A percentile compares a stretch with the other conserved stretches of the same genome.
phyloP scores from a whole-genome alignment of 2,329 filamentous ascomycete genomes.

The Colletotrichum liriopes region DNA sequence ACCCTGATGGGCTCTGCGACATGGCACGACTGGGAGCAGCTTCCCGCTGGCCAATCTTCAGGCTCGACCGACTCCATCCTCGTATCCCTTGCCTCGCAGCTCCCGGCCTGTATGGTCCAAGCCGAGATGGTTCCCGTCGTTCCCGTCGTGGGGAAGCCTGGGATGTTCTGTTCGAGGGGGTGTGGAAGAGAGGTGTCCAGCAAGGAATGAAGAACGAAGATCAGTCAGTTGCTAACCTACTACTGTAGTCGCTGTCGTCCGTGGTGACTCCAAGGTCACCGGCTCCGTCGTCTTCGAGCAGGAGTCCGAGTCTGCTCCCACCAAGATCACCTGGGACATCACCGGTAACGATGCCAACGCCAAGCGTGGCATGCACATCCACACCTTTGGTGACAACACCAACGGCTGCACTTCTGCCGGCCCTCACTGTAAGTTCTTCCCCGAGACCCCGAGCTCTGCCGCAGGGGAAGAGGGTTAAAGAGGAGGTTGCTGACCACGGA shows the following conservation, averaged over 20 bases:
- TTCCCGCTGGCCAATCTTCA: constrained; percentile 39
- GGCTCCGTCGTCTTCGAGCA: constrained; percentile 98
- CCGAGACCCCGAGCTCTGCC: not conserved
- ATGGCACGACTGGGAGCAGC: constrained; percentile 26
- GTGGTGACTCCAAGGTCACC: constrained; percentile 96
- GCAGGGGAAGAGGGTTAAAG: not conserved
- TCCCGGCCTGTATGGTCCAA: constrained; percentile 28
- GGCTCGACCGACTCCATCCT: constrained; percentile 22
- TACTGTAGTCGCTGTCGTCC: constrained; percentile 88
- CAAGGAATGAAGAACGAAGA: constrained; percentile 39
- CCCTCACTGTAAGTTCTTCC: constrained; percentile 85
- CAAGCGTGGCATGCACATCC: constrained; percentile 98
- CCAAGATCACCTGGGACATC: constrained; percentile 94
- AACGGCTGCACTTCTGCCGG: constrained; percentile 99
- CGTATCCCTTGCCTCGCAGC: constrained; percentile 25
- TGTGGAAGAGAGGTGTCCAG: constrained; percentile 2
- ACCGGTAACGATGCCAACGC: constrained; percentile 93
- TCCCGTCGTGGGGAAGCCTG: constrained; percentile 30
- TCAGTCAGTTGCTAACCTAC: constrained; percentile 44
- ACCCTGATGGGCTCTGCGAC: constrained; percentile 51
- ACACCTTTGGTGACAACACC: constrained; percentile 99
- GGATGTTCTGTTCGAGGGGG: constrained; percentile 3
- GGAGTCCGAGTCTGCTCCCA: constrained; percentile 83
- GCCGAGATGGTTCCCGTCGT: constrained; percentile 21
- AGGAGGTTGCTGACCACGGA: constrained; percentile 16